Conservation (phyloP, 2,329 filamentous ascomycete species). For the Ascochyta fabae region DNA sequence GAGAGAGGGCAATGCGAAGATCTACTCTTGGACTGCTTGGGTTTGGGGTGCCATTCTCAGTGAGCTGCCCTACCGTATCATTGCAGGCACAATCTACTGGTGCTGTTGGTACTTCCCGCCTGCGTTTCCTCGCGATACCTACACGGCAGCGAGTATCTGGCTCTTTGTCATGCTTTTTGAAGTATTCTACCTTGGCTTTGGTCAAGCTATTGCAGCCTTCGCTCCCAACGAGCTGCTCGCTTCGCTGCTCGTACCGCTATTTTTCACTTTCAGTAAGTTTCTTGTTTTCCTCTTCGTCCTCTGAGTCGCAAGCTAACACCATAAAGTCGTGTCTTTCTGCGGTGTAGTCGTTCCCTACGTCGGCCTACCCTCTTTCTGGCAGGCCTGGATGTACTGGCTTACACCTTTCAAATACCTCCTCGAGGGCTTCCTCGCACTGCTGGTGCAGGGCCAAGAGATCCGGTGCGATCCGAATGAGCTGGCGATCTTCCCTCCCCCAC, state of each 20-base stretch:
- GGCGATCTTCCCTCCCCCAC: slow-evolving; percentile 65
- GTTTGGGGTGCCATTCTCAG: slow-evolving; percentile 69
- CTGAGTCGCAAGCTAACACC: slow-evolving; percentile 4
- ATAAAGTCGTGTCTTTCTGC: slow-evolving; percentile 69
- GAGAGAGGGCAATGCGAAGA: slow-evolving; percentile 77
- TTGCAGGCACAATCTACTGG: slow-evolving; percentile 70
- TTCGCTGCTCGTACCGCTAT: slow-evolving; percentile 69
- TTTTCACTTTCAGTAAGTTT: slow-evolving; percentile 65
- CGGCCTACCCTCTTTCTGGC: slow-evolving; percentile 71
- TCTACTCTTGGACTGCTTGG: slow-evolving; percentile 79
- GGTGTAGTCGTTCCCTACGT: slow-evolving; percentile 74
- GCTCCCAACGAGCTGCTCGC: slow-evolving; percentile 71
- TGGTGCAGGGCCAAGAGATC: slow-evolving; percentile 63
- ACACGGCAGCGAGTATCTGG: slow-evolving; percentile 67
- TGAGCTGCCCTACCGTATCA: slow-evolving; percentile 72
- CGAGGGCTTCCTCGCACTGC: slow-evolving; percentile 65
- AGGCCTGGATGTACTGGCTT: slow-evolving; percentile 57
- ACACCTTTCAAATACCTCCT: slow-evolving; percentile 73
- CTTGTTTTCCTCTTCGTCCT: no score
- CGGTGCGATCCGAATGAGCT: slow-evolving; percentile 63
- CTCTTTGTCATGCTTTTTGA: slow-evolving; percentile 71
- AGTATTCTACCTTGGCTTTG: slow-evolving; percentile 69
- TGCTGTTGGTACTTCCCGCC: slow-evolving; percentile 60
- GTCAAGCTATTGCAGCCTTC: slow-evolving; percentile 71
- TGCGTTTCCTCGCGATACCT: slow-evolving; percentile 62